These are phyloP conservation scores for Chamaecyparis obtusa DNA, from an alignment of 75 land plant genomes.

Conservation along the genomic window DNA sequence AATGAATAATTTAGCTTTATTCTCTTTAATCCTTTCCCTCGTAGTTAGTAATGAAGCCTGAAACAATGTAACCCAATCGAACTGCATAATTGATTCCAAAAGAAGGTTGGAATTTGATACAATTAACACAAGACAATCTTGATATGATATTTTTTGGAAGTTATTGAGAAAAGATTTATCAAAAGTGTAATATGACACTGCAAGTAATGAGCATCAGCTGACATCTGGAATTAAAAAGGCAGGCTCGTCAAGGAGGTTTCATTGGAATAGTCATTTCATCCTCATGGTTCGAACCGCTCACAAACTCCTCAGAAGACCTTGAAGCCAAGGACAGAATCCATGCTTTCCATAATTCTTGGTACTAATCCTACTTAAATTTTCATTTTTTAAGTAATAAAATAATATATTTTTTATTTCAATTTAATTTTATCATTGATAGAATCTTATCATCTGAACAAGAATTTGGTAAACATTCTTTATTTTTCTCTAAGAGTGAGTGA, in stretches of 20 bases:
- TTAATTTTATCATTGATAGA: no score
- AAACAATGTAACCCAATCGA: no score
- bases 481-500: no score
- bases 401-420: no score
- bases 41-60: no score
- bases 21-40: no score
- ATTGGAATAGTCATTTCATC: constrained; percentile 46
- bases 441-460: no score
- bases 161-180: neutral
- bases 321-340: constrained; percentile 39
- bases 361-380: neutral
- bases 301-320: constrained; percentile 25
- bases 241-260: constrained; percentile 50
- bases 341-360: constrained; percentile 55
- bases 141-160: neutral
- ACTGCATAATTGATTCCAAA: no score
- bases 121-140: no score
- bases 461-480: no score
- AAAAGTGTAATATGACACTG: neutral
- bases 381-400: no score
- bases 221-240: neutral
- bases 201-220: neutral
- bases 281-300: constrained; percentile 50
- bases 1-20: neutral
- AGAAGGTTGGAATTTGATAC: no score